Percentiles rank a stretch among this genome's conserved stretches.
Conservation (phyloP, 78 protist genomes). For the Polysphondylium violaceum region DNA sequence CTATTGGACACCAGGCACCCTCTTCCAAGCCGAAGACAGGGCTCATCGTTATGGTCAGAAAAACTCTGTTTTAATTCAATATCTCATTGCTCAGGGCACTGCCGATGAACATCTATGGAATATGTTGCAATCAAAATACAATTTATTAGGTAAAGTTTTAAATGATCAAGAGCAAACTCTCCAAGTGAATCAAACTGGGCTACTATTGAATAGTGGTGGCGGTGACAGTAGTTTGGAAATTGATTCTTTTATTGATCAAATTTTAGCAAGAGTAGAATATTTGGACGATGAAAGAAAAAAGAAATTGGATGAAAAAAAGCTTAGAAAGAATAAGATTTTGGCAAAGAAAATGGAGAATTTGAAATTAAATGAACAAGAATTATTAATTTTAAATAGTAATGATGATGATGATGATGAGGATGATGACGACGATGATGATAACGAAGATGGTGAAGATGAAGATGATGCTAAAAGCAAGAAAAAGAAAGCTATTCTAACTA, state of each 20-base stretch:
- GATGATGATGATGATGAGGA: slow-evolving; percentile 7
- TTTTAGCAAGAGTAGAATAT: slow-evolving; percentile 13
- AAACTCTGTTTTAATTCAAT: slow-evolving; percentile 44
- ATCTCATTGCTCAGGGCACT: slow-evolving; percentile 69
- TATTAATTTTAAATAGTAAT: slow-evolving; percentile 12
- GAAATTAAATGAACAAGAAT: not conserved
- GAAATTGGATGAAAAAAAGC: slow-evolving; percentile 2
- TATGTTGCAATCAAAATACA: slow-evolving; percentile 22
- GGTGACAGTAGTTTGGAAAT: not conserved
- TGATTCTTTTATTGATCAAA: slow-evolving; percentile 18
- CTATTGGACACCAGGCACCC: slow-evolving; percentile 92
- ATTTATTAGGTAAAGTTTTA: slow-evolving; percentile 57
- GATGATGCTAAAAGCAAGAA: not conserved
- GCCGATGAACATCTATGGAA: slow-evolving; percentile 79
- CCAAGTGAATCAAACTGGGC: slow-evolving; percentile 14
- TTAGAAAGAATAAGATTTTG: not conserved
- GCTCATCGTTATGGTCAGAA: slow-evolving; percentile 83
- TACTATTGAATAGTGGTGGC: not conserved
- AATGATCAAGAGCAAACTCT: slow-evolving; percentile 46
- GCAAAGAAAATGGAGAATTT: slow-evolving; percentile 7
- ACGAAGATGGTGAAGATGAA: not conserved
- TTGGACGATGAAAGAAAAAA: slow-evolving; percentile 18
- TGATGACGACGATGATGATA: not conserved
- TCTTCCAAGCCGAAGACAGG: slow-evolving; percentile 86
- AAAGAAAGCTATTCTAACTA: not conserved